Percentiles rank a stretch among this genome's conserved stretches.
These are phyloP conservation scores for Nannizziopsis arthrosporioides DNA, from an alignment of 2,329 filamentous ascomycete genomes.

Conservation along the genomic window DNA sequence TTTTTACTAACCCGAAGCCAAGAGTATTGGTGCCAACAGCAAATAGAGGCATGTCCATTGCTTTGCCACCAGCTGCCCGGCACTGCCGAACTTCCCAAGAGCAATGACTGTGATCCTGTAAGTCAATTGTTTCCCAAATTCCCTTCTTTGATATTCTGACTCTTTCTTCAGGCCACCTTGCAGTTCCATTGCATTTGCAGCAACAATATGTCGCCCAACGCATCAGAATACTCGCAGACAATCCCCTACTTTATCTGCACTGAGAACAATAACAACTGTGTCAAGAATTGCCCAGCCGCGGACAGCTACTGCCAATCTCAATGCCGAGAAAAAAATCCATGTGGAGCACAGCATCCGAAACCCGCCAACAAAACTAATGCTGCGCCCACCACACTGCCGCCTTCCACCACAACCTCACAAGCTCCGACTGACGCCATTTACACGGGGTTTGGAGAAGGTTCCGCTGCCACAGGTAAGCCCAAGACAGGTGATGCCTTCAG, in stretches of 20 bases:
- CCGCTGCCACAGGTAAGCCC: slow-evolving; percentile 18
- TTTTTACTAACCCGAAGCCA: slow-evolving; percentile 11
- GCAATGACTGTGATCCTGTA: slow-evolving; percentile 34
- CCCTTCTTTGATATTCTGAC: not conserved
- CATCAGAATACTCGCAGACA: slow-evolving; percentile 51
- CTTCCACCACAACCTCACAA: slow-evolving; percentile 23
- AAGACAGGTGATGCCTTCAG: slow-evolving; percentile 18
- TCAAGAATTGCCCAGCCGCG: slow-evolving; percentile 35
- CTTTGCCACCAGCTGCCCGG: slow-evolving; percentile 34
- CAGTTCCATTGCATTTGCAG: slow-evolving; percentile 46
- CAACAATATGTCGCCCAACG: slow-evolving; percentile 44
- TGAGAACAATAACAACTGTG: slow-evolving; percentile 46
- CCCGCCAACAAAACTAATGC: slow-evolving; percentile 39
- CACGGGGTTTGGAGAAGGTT: slow-evolving; percentile 34
- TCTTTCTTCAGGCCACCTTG: slow-evolving; percentile 33
- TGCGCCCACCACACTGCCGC: slow-evolving; percentile 25
- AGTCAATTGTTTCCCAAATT: not conserved
- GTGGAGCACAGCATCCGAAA: slow-evolving; percentile 49
- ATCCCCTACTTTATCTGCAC: slow-evolving; percentile 53
- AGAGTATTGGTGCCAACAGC: slow-evolving; percentile 36
- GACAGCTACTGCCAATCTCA: slow-evolving; percentile 40
- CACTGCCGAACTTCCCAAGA: slow-evolving; percentile 23
- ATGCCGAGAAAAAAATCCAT: slow-evolving; percentile 46
- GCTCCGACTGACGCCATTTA: slow-evolving; percentile 31
- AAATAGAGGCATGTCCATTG: slow-evolving; percentile 34